Evolutionary conservation across 371 early-diverging fungal species (phyloP).

Genomic region (Batkoa obscura): DNA sequence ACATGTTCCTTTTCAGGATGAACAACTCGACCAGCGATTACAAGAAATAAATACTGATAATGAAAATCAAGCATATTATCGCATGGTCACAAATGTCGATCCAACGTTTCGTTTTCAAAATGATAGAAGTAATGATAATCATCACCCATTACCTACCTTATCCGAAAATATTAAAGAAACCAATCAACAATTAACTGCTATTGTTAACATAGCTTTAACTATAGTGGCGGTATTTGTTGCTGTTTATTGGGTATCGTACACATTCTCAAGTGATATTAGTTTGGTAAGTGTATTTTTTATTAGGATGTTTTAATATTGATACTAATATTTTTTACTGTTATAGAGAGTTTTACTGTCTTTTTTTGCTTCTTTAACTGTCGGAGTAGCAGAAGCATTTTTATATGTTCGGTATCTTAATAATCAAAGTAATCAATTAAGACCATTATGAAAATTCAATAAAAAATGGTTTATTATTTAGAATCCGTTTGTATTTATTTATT

Average conservation of each 20-base stretch:
- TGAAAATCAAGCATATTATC: constrained; percentile 9
- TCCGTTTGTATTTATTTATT: no score
- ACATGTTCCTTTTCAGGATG: neutral
- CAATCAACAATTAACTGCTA: constrained; percentile 24
- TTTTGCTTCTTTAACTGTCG: constrained; percentile 26
- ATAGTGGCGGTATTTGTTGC: constrained; percentile 40
- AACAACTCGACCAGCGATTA: constrained; percentile 6
- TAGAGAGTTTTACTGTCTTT: constrained; percentile 31
- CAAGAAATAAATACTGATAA: constrained; percentile 8
- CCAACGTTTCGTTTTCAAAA: constrained; percentile 7
- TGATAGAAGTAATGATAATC: neutral
- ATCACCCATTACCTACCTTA: neutral
- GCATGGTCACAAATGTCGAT: constrained; percentile 8
- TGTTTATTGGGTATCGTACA: constrained; percentile 25
- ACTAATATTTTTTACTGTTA: neutral
- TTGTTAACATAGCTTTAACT: constrained; percentile 39
- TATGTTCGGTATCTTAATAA: constrained; percentile 16
- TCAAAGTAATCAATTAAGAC: no score
- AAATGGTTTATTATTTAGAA: no score
- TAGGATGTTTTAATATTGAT: neutral
- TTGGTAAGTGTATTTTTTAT: constrained; percentile 19
- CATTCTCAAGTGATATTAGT: constrained; percentile 29
- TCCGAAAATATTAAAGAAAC: constrained; percentile 2
- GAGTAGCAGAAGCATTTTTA: constrained; percentile 25
- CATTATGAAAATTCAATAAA: no score